These are phyloP conservation scores for Pestalotiopsis sp. DNA, from an alignment of 2,329 filamentous ascomycete genomes.

Conservation along the genomic window DNA sequence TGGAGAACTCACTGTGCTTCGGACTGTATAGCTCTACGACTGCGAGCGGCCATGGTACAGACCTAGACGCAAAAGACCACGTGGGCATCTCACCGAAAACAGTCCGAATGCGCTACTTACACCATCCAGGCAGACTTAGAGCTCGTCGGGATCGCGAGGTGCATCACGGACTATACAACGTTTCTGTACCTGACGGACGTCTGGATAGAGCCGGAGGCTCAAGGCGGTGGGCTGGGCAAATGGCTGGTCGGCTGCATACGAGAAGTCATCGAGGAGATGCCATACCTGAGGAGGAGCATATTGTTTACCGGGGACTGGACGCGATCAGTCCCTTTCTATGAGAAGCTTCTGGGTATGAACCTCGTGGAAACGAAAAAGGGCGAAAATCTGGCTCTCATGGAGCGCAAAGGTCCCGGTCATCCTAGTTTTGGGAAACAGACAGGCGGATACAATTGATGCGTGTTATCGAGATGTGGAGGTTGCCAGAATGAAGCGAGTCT, in stretches of 20 bases:
- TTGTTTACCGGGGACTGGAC: slow-evolving; percentile 32
- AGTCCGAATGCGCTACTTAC: neutral
- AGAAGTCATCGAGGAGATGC: slow-evolving; percentile 43
- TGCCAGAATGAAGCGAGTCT: too few species aligned
- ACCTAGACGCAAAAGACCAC: neutral
- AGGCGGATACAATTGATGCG: too few species aligned
- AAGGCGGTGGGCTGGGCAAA: slow-evolving; percentile 45
- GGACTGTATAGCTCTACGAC: slow-evolving; percentile 29
- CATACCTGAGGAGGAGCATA: slow-evolving; percentile 41
- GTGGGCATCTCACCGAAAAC: neutral
- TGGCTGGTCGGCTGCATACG: slow-evolving; percentile 48
- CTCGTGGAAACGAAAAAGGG: slow-evolving; percentile 21
- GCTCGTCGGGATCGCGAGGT: slow-evolving; percentile 45
- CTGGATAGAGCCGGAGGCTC: slow-evolving; percentile 43
- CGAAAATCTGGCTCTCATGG: slow-evolving; percentile 19
- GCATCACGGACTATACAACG: slow-evolving; percentile 49
- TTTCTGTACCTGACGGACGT: slow-evolving; percentile 54
- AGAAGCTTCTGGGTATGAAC: slow-evolving; percentile 31
- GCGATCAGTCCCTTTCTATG: slow-evolving; percentile 34
- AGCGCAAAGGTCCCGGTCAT: slow-evolving; percentile 22
- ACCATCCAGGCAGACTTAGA: neutral
- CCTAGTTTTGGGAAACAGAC: slow-evolving; percentile 1
- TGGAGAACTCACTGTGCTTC: slow-evolving; percentile 35
- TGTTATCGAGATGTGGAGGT: too few species aligned
- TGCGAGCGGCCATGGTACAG: neutral